Evolutionary conservation across 2,329 filamentous ascomycete genomes (phyloP), one percentile per base, ranked within the genome.

Genomic region (Orbilia ellipsospora): DNA sequence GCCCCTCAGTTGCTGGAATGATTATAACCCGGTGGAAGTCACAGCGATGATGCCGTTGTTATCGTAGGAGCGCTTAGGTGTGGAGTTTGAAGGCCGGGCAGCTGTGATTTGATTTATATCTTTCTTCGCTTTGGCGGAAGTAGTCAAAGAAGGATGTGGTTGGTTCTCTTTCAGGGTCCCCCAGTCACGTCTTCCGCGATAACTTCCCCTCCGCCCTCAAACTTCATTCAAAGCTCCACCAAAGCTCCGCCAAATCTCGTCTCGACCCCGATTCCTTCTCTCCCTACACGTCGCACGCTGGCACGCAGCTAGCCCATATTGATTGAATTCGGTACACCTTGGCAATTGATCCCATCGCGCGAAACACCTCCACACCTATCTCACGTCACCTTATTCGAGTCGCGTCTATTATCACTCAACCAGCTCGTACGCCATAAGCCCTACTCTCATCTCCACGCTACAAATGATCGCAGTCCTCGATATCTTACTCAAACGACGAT

Each of bases 401-500:
- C 66, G 66, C 66, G 66, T 54, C 54, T 50, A 18, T 36, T 36
- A 51, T 59, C 63, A 51, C 26, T 50, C 42, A 56, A 12, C 44
- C 15, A 48, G 56, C 13, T 20, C 40, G 31, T 36, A 36, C 31
- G 10, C 23, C 52, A 20, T 4, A 50, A 48, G 20, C n/a, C 16
- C 45, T 61, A 57, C 42, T 23, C 23, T 62, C 56, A 28, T 51
- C 44, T 50, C 45, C 44, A 31, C 55, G 56, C 42, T 62, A 60
- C 54, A 68, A n/a, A 67, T 78, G 77, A 77, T 63, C 70, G 65
- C 36, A 51, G 23, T 70, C 60, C 56, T 57, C 12, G 12, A 63
- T 20, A 48, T 44, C 18, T 64, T 40, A 44, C 42, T 60, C 16
- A 18, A 67, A 52, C 62, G 44, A 26, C 77, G 78, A 94, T 94